A percentile compares a stretch with the other conserved stretches of the same genome.
These are phyloP conservation scores for Raddia distichophylla DNA, from an alignment of 176 grass and related monocot genomes.

Conservation along the genomic window DNA sequence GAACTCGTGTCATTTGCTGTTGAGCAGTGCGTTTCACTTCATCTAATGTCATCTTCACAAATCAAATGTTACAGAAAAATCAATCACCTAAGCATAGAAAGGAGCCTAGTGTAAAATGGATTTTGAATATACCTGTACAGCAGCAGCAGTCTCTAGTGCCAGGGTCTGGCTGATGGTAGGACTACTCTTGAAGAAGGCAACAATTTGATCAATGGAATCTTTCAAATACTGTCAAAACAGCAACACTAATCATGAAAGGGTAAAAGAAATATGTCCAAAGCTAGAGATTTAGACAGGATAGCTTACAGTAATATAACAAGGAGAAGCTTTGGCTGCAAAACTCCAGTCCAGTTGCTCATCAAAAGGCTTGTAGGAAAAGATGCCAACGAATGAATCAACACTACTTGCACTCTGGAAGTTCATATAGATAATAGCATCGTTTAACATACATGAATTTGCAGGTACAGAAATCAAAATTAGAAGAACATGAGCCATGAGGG, in stretches of 20 bases:
- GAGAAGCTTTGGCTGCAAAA: slow-evolving; percentile 91
- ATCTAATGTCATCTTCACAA: slow-evolving; percentile 89
- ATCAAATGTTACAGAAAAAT: slow-evolving; percentile 37
- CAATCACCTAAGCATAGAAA: slow-evolving; percentile 36
- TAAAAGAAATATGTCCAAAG: slow-evolving; percentile 25
- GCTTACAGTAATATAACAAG: slow-evolving; percentile 96
- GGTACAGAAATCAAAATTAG: slow-evolving; percentile 11
- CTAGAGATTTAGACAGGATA: slow-evolving; percentile 29
- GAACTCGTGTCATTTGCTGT: slow-evolving; percentile 79
- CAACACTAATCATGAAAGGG: slow-evolving; percentile 26
- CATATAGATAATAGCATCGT: slow-evolving; percentile 22
- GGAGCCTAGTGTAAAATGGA: slow-evolving; percentile 33
- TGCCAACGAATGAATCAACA: slow-evolving; percentile 75
- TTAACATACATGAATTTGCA: slow-evolving; percentile 16
- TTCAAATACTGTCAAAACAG: slow-evolving; percentile 74
- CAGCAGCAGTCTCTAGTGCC: slow-evolving; percentile 88
- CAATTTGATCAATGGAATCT: slow-evolving; percentile 83
- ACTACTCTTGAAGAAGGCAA: slow-evolving; percentile 94
- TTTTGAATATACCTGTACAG: slow-evolving; percentile 76
- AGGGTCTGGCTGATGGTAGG: slow-evolving; percentile 83
- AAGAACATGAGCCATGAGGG: slow-evolving; percentile 42
- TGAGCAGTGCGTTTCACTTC: slow-evolving; percentile 93
- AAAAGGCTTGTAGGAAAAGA: slow-evolving; percentile 95
- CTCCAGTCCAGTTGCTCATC: slow-evolving; percentile 90
- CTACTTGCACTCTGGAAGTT: slow-evolving; percentile 71